Evolutionary conservation across 1,284 basidiomycete genomes (phyloP).

Genomic region (Cutaneotrichosporon sp.): DNA sequence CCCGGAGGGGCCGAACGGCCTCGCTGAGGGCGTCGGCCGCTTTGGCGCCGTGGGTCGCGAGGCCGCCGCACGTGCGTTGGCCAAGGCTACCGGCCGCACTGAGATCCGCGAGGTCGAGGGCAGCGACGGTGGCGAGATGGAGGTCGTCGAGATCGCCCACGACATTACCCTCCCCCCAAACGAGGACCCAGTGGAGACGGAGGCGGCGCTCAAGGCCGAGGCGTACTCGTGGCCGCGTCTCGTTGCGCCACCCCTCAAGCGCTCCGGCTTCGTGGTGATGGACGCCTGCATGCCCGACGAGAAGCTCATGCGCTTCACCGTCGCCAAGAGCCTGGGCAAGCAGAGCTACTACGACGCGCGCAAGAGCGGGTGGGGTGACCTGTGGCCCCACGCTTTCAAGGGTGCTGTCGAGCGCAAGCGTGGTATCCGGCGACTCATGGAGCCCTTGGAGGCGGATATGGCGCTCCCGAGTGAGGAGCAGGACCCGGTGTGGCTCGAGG

Average conservation of each 20-base stretch:
- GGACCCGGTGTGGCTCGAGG: neutral
- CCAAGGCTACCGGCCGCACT: constrained; percentile 31
- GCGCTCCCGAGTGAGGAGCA: constrained; percentile 18
- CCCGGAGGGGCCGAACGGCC: constrained; percentile 48
- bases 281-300: constrained; percentile 78
- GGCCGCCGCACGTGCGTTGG: constrained; percentile 28
- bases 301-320: constrained; percentile 79
- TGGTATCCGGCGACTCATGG: constrained; percentile 42
- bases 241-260: constrained; percentile 85
- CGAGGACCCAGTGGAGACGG: constrained; percentile 19
- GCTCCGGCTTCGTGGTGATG: constrained; percentile 87
- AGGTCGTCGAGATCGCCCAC: constrained; percentile 25
- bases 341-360: constrained; percentile 94
- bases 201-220: constrained; percentile 43
- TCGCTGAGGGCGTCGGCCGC: constrained; percentile 20
- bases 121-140: constrained; percentile 30
- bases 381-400: constrained; percentile 85
- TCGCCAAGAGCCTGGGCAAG: constrained; percentile 89
- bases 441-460: constrained; percentile 10
- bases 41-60: constrained; percentile 43
- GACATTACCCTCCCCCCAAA: neutral
- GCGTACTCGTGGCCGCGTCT: constrained; percentile 86
- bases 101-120: constrained; percentile 44
- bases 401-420: constrained; percentile 64
- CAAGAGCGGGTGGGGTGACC: constrained; percentile 90